Conservation (phyloP, 768 basidiomycete species). For the Chalciporus pseudorubinellus region DNA sequence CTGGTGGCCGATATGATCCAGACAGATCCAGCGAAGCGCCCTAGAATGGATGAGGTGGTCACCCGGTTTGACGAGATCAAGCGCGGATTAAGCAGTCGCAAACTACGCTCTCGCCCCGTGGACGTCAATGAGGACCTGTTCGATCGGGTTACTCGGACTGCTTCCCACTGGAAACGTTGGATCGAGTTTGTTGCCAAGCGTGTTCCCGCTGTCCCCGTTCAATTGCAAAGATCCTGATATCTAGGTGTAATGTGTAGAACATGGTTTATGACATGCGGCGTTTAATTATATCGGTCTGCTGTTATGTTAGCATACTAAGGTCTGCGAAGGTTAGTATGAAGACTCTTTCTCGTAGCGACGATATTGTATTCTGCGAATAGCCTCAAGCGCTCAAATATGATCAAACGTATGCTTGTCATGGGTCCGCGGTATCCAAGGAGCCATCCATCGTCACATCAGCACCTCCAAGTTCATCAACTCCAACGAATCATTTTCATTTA, state of each 20-base stretch:
- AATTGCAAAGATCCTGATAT: not conserved
- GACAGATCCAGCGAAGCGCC: slow-evolving; percentile 33
- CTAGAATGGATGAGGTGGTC: slow-evolving; percentile 37
- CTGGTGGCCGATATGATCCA: slow-evolving; percentile 37
- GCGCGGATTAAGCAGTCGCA: slow-evolving; percentile 3
- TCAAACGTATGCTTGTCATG: too few relatives aligned
- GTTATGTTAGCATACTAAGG: too few relatives aligned
- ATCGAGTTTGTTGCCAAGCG: slow-evolving; percentile 11
- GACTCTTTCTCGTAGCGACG: too few relatives aligned
- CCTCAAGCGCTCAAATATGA: too few relatives aligned
- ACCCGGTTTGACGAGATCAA: slow-evolving; percentile 13
- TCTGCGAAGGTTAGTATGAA: too few relatives aligned
- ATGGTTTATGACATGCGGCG: too few relatives aligned
- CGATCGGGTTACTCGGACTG: slow-evolving; percentile 5
- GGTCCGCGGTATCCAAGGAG: too few relatives aligned
- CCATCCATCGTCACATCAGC: too few relatives aligned
- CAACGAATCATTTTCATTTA: too few relatives aligned
- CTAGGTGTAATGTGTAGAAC: not conserved
- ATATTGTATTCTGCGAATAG: too few relatives aligned
- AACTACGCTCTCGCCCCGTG: slow-evolving; percentile 29
- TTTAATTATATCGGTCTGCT: too few relatives aligned
- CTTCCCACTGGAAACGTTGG: slow-evolving; percentile 27
- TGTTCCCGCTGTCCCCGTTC: slow-evolving; percentile 17
- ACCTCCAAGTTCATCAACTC: too few relatives aligned
- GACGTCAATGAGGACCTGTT: slow-evolving; percentile 11